phyloP scores from a whole-genome alignment of 2,329 filamentous ascomycete species.

The Aureobasidium pullulans region DNA sequence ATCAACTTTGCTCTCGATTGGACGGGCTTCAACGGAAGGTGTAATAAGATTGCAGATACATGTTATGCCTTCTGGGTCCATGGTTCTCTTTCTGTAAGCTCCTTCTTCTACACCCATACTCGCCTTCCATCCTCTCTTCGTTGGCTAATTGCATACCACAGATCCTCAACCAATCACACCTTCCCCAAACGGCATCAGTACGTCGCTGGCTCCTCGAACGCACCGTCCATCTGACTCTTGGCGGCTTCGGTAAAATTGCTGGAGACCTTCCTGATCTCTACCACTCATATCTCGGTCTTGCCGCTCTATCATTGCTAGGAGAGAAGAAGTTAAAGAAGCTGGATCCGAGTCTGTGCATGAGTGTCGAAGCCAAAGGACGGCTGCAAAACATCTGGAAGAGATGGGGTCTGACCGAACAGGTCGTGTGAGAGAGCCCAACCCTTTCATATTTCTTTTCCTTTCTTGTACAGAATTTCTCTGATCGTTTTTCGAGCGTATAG shows the following conservation, averaged over 20 bases:
- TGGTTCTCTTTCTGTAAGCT: slow-evolving; percentile 49
- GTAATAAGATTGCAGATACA: slow-evolving; percentile 87
- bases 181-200: slow-evolving; percentile 18
- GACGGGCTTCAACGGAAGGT: slow-evolving; percentile 80
- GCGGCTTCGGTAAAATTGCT: slow-evolving; percentile 40
- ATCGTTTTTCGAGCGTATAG: background rate
- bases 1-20: slow-evolving; percentile 48
- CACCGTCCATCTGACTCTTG: slow-evolving; percentile 70
- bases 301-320: slow-evolving; percentile 59
- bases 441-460: background rate
- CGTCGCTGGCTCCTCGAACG: slow-evolving; percentile 74
- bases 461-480: background rate
- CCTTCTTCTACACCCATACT: background rate
- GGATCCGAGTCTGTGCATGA: slow-evolving; percentile 71
- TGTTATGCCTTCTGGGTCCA: slow-evolving; percentile 94
- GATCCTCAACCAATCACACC: slow-evolving; percentile 19
- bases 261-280: slow-evolving; percentile 59
- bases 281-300: slow-evolving; percentile 82
- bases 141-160: slow-evolving; percentile 6
- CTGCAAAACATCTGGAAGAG: slow-evolving; percentile 23
- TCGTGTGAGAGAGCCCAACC: background rate
- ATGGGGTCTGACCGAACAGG: slow-evolving; percentile 7
- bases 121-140: background rate
- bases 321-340: slow-evolving; percentile 63
- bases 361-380: slow-evolving; percentile 42